Conservation (phyloP, 768 basidiomycete genomes). For the Agaricus subrufescens region DNA sequence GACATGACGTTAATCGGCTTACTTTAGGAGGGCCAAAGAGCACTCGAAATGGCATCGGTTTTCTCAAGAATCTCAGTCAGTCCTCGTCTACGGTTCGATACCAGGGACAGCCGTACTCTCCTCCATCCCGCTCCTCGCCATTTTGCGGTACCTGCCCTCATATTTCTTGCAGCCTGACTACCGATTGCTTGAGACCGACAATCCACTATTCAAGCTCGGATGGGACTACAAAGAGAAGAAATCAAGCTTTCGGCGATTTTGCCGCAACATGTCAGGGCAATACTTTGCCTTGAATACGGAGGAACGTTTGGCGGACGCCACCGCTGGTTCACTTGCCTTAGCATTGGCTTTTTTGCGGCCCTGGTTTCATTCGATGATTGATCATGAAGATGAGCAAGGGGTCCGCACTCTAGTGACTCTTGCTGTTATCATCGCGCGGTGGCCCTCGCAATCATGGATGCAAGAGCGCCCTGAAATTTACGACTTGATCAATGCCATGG, state of each 20-base stretch:
- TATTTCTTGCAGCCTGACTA: constrained; percentile 48
- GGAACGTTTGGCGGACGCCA: constrained; percentile 58
- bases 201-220: constrained; percentile 29
- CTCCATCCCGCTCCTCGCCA: constrained; percentile 61
- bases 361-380: constrained; percentile 57
- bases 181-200: constrained; percentile 19
- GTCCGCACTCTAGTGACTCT: constrained; percentile 33
- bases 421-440: constrained; percentile 49
- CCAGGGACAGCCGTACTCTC: constrained; percentile 61
- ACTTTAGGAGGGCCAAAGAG: constrained; percentile 48
- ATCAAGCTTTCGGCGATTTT: constrained; percentile 63
- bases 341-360: constrained; percentile 64
- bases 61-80: constrained; percentile 71
- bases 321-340: constrained; percentile 61
- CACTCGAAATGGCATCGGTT: constrained; percentile 78
- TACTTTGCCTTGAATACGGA: constrained; percentile 56
- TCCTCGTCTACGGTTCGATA: constrained; percentile 66
- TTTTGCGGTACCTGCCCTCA: constrained; percentile 66
- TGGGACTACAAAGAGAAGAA: constrained; percentile 61
- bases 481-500: constrained; percentile 53
- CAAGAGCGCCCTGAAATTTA: constrained; percentile 60
- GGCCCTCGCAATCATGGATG: constrained; percentile 69
- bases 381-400: constrained; percentile 30
- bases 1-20: constrained; percentile 8
- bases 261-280: constrained; percentile 59